Percentiles rank a stretch among this genome's conserved stretches.
Evolutionary conservation across 257 asterid species (phyloP).

Genomic region (Nemophila menziesii): DNA sequence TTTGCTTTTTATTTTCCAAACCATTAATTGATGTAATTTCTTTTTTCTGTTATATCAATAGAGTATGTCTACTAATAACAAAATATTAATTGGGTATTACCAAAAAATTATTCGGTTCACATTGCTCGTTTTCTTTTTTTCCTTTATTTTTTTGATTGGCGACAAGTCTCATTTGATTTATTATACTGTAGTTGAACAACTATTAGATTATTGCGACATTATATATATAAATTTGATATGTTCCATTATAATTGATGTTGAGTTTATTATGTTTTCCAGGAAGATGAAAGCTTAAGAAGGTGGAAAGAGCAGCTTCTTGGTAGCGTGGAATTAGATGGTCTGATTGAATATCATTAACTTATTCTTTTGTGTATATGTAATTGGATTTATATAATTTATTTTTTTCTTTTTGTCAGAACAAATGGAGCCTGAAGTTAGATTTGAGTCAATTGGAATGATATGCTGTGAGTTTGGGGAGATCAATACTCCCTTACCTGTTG

Average conservation of each 20-base stretch:
- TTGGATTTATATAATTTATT: slow-evolving; percentile 6
- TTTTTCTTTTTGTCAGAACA: slow-evolving; percentile 24
- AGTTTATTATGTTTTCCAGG: slow-evolving; percentile 23
- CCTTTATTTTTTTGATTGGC: too few species aligned
- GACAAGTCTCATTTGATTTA: too few species aligned
- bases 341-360: slow-evolving; percentile 5
- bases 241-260: background rate
- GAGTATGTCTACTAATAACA: too few species aligned
- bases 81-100: too few species aligned
- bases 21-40: too few species aligned
- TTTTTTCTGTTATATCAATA: too few species aligned
- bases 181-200: too few species aligned
- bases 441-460: slow-evolving; percentile 52
- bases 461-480: slow-evolving; percentile 58
- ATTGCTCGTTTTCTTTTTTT: too few species aligned
- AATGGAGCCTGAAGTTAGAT: slow-evolving; percentile 70
- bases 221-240: too few species aligned
- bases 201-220: too few species aligned
- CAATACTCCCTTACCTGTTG: slow-evolving; percentile 45
- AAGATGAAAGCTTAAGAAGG: slow-evolving; percentile 69
- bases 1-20: too few species aligned
- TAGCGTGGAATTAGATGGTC: slow-evolving; percentile 64
- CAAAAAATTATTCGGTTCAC: too few species aligned
- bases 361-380: background rate
- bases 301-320: slow-evolving; percentile 87